Conservation (phyloP, 352 stramenopile genomes). For the Phytophthora vignae region DNA sequence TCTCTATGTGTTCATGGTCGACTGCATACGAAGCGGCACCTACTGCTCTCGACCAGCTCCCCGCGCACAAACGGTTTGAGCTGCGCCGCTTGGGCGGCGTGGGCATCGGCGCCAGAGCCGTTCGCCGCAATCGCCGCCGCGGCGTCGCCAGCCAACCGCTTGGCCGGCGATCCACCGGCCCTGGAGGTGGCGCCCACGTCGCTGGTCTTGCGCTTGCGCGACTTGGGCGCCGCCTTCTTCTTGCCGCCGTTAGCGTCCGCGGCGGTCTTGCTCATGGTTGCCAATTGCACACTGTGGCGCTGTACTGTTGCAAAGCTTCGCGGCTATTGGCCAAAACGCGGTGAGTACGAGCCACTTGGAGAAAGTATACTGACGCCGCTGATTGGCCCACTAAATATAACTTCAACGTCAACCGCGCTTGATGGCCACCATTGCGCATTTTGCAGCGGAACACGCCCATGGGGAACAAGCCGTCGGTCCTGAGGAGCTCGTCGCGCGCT, state of each 20-base stretch:
- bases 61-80: slow-evolving; percentile 84
- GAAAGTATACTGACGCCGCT: background rate
- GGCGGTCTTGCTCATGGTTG: slow-evolving; percentile 47
- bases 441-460: slow-evolving; percentile 30
- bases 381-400: slow-evolving; percentile 21
- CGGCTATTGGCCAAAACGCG: slow-evolving; percentile 4
- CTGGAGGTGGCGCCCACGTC: slow-evolving; percentile 54
- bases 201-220: slow-evolving; percentile 80
- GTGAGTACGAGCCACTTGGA: background rate
- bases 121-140: slow-evolving; percentile 6
- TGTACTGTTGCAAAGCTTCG: background rate
- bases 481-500: slow-evolving; percentile 45
- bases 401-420: slow-evolving; percentile 19
- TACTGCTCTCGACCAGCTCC: slow-evolving; percentile 86
- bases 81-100: slow-evolving; percentile 27
- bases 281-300: background rate
- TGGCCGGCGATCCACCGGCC: slow-evolving; percentile 42
- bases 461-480: slow-evolving; percentile 74
- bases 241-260: slow-evolving; percentile 41
- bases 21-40: slow-evolving; percentile 26
- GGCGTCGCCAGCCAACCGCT: slow-evolving; percentile 30
- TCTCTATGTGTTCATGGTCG: background rate
- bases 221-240: slow-evolving; percentile 79
- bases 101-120: slow-evolving; percentile 11
- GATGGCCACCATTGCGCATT: slow-evolving; percentile 4